These are phyloP conservation scores for Linaria vulgaris DNA, from an alignment of 257 asterid species.

Conservation along the genomic window DNA sequence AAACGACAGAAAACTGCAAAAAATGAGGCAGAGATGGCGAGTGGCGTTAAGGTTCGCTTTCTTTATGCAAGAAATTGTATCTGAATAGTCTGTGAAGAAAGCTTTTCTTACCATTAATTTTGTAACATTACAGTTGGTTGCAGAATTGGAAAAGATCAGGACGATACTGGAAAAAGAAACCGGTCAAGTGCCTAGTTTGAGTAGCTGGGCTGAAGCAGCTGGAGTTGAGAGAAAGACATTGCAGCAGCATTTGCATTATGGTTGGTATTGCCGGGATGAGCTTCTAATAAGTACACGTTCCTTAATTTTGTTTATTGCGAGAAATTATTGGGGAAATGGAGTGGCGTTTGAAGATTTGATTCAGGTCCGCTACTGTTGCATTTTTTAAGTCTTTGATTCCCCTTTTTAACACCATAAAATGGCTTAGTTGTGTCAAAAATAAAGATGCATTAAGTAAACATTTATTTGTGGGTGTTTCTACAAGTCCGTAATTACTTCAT, in stretches of 20 bases:
- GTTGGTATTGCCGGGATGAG: slow-evolving; percentile 85
- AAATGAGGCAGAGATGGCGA: slow-evolving; percentile 77
- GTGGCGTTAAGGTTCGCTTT: slow-evolving; percentile 69
- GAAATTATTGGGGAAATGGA: slow-evolving; percentile 77
- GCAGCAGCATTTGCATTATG: slow-evolving; percentile 60
- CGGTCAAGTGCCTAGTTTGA: slow-evolving; percentile 52
- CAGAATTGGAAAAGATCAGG: slow-evolving; percentile 68
- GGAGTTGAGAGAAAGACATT: slow-evolving; percentile 54
- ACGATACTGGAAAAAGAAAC: slow-evolving; percentile 51
- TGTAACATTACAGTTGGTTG: slow-evolving; percentile 52
- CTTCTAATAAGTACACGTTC: slow-evolving; percentile 72
- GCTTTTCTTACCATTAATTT: slow-evolving; percentile 26
- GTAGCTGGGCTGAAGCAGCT: slow-evolving; percentile 83
- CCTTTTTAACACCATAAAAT: neutral
- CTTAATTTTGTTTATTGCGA: slow-evolving; percentile 65
- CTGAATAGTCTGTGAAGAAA: slow-evolving; percentile 21
- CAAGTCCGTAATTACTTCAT: neutral
- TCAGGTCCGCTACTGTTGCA: slow-evolving; percentile 46
- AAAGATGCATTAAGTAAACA: neutral
- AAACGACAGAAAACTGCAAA: slow-evolving; percentile 50
- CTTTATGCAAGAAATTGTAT: slow-evolving; percentile 17
- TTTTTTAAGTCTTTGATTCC: neutral
- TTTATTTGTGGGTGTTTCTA: slow-evolving; percentile 2
- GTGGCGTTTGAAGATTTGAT: slow-evolving; percentile 81
- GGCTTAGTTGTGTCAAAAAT: neutral